Percentiles rank a stretch among this genome's conserved stretches.
These are phyloP conservation scores for Prunus mume DNA, from an alignment of 306 rosid genomes.

Conservation along the genomic window DNA sequence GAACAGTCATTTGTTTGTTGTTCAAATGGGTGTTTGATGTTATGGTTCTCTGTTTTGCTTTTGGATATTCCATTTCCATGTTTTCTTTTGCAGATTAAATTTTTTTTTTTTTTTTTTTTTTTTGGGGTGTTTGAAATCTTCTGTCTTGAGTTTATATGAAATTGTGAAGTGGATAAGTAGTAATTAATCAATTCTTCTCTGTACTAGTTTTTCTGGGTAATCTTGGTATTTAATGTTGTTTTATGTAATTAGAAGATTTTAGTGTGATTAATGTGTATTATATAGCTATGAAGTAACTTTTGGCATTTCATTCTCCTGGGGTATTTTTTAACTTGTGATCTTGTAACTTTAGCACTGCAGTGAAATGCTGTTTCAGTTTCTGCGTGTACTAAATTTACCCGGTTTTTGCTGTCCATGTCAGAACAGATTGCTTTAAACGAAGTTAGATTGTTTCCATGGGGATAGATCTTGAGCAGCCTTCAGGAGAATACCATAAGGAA, in stretches of 20 bases:
- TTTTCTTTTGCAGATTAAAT: neutral
- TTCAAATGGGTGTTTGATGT: conserved; percentile 1
- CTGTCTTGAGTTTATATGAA: neutral
- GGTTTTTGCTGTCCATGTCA: neutral
- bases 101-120: neutral
- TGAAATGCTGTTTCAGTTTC: neutral
- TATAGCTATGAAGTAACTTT: neutral
- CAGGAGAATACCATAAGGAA: conserved; percentile 24
- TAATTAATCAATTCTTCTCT: neutral
- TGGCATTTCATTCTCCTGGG: neutral
- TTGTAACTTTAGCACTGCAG: neutral
- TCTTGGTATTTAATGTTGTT: neutral
- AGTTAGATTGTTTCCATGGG: conserved; percentile 24
- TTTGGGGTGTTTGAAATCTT: neutral
- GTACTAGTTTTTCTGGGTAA: neutral
- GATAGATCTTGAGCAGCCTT: conserved; percentile 35
- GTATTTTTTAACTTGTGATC: neutral
- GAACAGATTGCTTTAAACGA: conserved; percentile 2
- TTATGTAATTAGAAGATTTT: neutral
- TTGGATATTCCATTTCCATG: neutral
- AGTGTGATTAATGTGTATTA: neutral
- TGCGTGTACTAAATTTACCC: neutral
- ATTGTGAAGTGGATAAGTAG: neutral
- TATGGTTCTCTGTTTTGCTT: neutral
- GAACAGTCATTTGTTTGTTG: neutral